phyloP scores from a whole-genome alignment of 2,329 filamentous ascomycete genomes.

The Fonsecaea erecta region DNA sequence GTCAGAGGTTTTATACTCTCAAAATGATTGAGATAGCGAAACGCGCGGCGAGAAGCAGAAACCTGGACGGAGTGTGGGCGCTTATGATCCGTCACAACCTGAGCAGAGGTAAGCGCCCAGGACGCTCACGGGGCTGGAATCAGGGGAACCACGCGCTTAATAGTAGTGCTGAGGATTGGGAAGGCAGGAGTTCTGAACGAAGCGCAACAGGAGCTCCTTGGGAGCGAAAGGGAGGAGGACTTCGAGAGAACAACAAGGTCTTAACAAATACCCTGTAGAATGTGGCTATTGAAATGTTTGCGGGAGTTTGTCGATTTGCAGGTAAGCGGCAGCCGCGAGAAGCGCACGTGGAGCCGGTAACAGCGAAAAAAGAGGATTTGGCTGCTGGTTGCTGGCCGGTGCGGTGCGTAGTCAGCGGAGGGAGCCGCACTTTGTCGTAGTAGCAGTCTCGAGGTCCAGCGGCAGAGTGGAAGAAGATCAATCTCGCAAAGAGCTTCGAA shows the following conservation, averaged over 20 bases:
- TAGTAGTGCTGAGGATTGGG: not conserved
- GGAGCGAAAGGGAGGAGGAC: not conserved
- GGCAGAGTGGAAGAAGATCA: not conserved
- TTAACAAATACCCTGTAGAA: not conserved
- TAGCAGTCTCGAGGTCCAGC: not conserved
- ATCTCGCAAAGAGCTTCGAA: not conserved
- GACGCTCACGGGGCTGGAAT: not conserved
- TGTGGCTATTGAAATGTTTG: not conserved
- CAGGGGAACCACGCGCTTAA: not conserved
- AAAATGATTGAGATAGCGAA: slow-evolving; percentile 3
- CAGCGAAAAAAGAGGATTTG: not conserved
- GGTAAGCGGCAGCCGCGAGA: slow-evolving; percentile 33
- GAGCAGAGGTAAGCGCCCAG: slow-evolving; percentile 20
- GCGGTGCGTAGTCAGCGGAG: slow-evolving; percentile 7
- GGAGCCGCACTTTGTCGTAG: slow-evolving; percentile 9
- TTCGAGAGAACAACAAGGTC: not conserved
- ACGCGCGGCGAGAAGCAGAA: slow-evolving; percentile 15
- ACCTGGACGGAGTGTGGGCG: slow-evolving; percentile 16
- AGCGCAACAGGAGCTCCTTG: not conserved
- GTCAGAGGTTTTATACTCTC: slow-evolving; percentile 1
- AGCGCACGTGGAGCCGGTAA: slow-evolving; percentile 29
- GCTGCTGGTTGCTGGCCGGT: slow-evolving; percentile 5
- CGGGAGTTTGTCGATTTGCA: slow-evolving; percentile 13
- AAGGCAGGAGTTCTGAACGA: not conserved
- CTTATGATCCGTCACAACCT: slow-evolving; percentile 23